phyloP scores from a whole-genome alignment of 345 rosid species.

The Raphanus sativus region DNA sequence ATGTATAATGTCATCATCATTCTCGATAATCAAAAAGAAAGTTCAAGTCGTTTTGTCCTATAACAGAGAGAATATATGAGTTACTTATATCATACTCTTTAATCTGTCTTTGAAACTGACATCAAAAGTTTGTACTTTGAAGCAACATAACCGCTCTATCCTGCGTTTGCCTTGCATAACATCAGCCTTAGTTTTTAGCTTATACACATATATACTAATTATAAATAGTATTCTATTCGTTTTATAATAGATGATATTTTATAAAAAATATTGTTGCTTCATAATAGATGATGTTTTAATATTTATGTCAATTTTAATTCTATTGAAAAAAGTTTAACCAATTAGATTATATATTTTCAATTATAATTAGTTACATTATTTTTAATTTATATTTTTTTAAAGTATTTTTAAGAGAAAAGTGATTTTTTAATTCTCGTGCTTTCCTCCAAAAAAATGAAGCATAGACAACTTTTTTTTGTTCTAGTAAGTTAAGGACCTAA shows the following conservation, averaged over 20 bases:
- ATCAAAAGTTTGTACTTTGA: conserved; percentile 15
- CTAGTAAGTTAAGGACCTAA: not conserved
- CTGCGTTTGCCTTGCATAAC: not conserved
- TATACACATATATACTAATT: not conserved
- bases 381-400: too few species aligned
- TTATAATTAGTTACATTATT: too few species aligned
- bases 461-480: not conserved
- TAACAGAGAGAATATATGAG: conserved; percentile 1
- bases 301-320: too few species aligned
- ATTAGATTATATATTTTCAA: too few species aligned
- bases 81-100: conserved; percentile 26
- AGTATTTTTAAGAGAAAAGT: too few species aligned
- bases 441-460: too few species aligned
- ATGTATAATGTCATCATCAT: not conserved
- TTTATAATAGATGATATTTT: too few species aligned
- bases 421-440: too few species aligned
- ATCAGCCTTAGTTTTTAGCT: not conserved
- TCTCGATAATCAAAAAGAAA: not conserved
- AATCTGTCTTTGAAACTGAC: not conserved
- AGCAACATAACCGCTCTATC: conserved; percentile 7
- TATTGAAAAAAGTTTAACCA: too few species aligned
- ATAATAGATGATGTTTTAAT: too few species aligned
- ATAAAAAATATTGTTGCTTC: too few species aligned
- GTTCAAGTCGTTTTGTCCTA: not conserved
- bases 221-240: not conserved